phyloP scores from a whole-genome alignment of 2,329 filamentous ascomycete species.

The Ceratocystis colombiana region DNA sequence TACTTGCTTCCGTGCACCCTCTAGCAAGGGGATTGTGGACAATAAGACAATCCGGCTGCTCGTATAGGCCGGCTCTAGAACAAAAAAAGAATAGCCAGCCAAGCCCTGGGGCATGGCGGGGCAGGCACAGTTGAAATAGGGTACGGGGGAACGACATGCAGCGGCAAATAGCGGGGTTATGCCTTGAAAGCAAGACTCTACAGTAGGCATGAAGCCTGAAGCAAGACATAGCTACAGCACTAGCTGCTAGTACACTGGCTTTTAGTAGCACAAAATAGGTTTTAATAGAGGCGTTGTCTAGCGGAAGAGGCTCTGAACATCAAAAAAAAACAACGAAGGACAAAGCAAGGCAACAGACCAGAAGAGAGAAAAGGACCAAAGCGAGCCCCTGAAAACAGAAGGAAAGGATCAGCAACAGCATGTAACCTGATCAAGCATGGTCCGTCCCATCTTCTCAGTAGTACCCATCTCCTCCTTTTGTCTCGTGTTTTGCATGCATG shows the following conservation, averaged over 20 bases:
- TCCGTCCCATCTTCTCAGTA: constrained; percentile 4
- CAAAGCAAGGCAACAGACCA: neutral
- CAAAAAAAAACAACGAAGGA: neutral
- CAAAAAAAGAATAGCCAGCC: neutral
- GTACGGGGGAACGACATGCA: too few relatives aligned
- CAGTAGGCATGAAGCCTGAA: neutral
- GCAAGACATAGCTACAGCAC: neutral
- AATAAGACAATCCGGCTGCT: neutral
- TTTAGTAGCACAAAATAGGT: neutral
- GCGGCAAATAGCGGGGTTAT: too few relatives aligned
- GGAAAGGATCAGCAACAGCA: neutral
- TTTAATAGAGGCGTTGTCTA: neutral
- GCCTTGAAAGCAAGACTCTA: too few relatives aligned
- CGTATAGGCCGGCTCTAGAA: constrained; percentile 5
- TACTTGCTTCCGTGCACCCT: neutral
- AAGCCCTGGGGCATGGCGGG: neutral
- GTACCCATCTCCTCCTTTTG: neutral
- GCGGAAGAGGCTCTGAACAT: neutral
- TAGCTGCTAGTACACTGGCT: neutral
- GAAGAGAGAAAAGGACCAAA: neutral
- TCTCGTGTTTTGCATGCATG: neutral
- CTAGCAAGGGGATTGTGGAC: neutral
- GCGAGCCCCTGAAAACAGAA: neutral
- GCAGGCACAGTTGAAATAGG: neutral
- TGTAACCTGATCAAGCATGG: neutral